Evolutionary conservation across 352 stramenopile genomes (phyloP).

Genomic region (Pythium folliculosum): DNA sequence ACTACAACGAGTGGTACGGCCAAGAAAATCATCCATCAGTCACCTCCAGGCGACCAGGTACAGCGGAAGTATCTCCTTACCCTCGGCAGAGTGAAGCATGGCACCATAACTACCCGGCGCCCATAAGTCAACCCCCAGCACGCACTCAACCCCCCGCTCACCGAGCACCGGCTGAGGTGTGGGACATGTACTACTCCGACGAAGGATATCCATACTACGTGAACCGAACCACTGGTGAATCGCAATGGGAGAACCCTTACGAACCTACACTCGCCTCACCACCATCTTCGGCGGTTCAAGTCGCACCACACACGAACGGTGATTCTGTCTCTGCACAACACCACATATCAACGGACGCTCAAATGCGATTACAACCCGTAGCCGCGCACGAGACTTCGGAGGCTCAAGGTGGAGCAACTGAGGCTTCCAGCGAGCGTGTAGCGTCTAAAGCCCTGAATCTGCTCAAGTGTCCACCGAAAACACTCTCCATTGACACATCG

Average conservation of each 20-base stretch:
- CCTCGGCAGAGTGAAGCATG: conserved; percentile 10
- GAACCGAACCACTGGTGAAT: conserved; percentile 61
- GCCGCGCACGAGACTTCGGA: not conserved
- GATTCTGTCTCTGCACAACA: not conserved
- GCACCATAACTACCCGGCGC: conserved; percentile 8
- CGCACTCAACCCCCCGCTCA: not conserved
- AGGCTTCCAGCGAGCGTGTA: not conserved
- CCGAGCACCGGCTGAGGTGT: conserved; percentile 28
- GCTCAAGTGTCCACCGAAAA: not conserved
- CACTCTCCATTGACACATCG: not conserved
- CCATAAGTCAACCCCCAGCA: not conserved
- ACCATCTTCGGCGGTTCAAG: conserved; percentile 3
- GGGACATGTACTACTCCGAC: conserved; percentile 70
- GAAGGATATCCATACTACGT: conserved; percentile 85
- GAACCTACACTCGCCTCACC: not conserved
- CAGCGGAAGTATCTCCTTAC: conserved; percentile 2
- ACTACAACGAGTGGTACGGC: conserved; percentile 15
- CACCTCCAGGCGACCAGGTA: conserved; percentile 5
- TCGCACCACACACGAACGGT: not conserved
- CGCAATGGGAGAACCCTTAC: conserved; percentile 76
- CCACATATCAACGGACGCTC: not conserved
- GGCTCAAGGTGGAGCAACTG: not conserved
- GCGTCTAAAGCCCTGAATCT: not conserved
- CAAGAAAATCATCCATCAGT: not conserved
- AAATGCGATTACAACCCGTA: conserved; percentile 9